phyloP scores from a whole-genome alignment of 257 asterid species.

The Osmanthus fragrans region DNA sequence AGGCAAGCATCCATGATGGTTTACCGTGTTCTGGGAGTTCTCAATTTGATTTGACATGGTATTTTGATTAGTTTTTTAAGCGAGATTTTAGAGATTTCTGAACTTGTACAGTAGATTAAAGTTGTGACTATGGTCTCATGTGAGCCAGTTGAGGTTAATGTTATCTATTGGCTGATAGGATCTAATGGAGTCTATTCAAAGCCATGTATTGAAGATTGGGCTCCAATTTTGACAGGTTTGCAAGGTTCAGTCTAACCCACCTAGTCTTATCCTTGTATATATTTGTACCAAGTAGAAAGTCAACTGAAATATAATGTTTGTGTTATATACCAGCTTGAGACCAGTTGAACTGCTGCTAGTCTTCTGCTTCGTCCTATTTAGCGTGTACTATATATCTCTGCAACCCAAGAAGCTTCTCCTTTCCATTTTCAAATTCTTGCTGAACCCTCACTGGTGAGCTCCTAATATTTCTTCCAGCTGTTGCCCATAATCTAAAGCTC shows the following conservation, averaged over 20 bases:
- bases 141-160: not conserved
- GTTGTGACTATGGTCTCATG: not conserved
- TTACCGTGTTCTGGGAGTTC: not conserved
- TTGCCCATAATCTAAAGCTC: not conserved
- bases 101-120: not conserved
- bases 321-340: not conserved
- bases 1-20: not conserved
- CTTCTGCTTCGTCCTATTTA: not conserved
- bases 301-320: not conserved
- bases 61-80: not conserved
- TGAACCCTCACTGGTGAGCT: not conserved
- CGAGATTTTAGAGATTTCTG: not conserved
- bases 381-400: not conserved
- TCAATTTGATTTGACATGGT: too few relatives aligned
- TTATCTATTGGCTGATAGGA: not conserved
- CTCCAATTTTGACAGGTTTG: not conserved
- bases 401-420: not conserved
- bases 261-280: not conserved
- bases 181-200: not conserved
- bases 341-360: not conserved
- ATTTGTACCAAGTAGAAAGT: not conserved
- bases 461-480: not conserved
- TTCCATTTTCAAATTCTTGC: not conserved
- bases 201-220: not conserved
- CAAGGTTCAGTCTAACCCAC: not conserved